A percentile compares a stretch with the other conserved stretches of the same genome.
Evolutionary conservation across 2,329 filamentous ascomycete species (phyloP).

Genomic region (Aspergillus fijiensis): DNA sequence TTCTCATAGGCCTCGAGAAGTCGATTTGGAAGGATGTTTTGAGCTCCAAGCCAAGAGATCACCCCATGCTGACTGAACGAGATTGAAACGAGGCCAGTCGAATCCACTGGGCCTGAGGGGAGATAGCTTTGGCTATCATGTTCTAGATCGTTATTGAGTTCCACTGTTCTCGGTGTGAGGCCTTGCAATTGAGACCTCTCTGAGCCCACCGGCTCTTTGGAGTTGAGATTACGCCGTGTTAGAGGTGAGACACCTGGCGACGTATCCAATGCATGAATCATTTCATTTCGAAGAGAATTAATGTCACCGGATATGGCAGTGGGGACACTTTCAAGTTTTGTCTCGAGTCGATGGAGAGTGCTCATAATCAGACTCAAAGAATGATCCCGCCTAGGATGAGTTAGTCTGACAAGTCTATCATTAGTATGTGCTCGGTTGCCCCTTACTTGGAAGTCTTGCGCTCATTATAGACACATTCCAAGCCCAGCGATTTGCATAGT

Average conservation of each 20-base stretch:
- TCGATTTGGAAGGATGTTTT: slow-evolving; percentile 43
- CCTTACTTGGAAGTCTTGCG: slow-evolving; percentile 54
- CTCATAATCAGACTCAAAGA: slow-evolving; percentile 57
- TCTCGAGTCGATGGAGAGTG: slow-evolving; percentile 53
- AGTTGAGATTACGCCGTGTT: slow-evolving; percentile 15
- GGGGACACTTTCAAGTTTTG: slow-evolving; percentile 53
- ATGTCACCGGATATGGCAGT: slow-evolving; percentile 31
- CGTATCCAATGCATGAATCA: slow-evolving; percentile 19
- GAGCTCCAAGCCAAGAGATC: slow-evolving; percentile 50
- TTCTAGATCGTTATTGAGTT: slow-evolving; percentile 32
- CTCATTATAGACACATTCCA: slow-evolving; percentile 55
- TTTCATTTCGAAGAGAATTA: slow-evolving; percentile 33
- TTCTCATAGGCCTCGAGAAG: slow-evolving; percentile 39
- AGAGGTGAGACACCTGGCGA: slow-evolving; percentile 16
- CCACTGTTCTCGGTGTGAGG: slow-evolving; percentile 30
- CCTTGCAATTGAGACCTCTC: slow-evolving; percentile 19
- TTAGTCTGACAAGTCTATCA: slow-evolving; percentile 5
- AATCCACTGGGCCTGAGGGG: slow-evolving; percentile 26
- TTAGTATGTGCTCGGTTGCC: background rate
- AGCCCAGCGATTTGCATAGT: slow-evolving; percentile 49
- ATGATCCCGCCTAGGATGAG: slow-evolving; percentile 49
- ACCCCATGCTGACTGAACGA: slow-evolving; percentile 55
- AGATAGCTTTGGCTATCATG: slow-evolving; percentile 24
- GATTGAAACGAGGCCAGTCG: slow-evolving; percentile 39
- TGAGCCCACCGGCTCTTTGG: slow-evolving; percentile 11